Percentiles rank a stretch among this genome's conserved stretches.
Evolutionary conservation across 139 green algal genomes (phyloP).

Genomic region (Closterium sp.): DNA sequence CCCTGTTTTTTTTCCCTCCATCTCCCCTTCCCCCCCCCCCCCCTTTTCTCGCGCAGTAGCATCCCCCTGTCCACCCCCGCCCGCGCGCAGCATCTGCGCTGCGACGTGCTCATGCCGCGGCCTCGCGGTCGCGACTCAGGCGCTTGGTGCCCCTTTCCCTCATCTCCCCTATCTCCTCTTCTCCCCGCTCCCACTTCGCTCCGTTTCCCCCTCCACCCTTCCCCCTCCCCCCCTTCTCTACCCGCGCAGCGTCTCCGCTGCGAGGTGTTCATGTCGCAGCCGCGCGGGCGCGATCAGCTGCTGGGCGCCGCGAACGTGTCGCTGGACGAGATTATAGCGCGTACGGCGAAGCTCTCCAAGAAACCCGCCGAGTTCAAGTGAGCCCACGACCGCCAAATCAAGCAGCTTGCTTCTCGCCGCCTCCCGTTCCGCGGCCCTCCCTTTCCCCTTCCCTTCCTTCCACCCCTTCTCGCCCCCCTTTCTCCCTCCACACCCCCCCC

Average conservation of each 20-base stretch:
- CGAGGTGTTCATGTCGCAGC: constrained; percentile 32
- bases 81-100: not conserved
- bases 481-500: no score
- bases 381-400: not conserved
- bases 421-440: not conserved
- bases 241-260: constrained; percentile 2
- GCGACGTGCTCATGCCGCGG: constrained; percentile 8
- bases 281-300: constrained; percentile 18
- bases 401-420: not conserved
- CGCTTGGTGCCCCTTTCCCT: not conserved
- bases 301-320: constrained; percentile 23
- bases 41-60: no score
- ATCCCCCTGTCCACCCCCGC: no score
- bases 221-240: no score
- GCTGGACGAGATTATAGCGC: not conserved
- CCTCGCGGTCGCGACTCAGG: not conserved
- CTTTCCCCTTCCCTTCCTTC: not conserved
- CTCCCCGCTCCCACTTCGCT: not conserved
- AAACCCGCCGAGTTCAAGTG: constrained; percentile 13
- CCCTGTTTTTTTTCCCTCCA: not conserved
- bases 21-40: not conserved
- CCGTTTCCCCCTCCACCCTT: not conserved
- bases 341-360: not conserved
- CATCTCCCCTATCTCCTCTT: not conserved
- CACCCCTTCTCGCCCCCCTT: no score